Conservation (phyloP, 2,329 filamentous ascomycete genomes). For the Aspergillus niger region DNA sequence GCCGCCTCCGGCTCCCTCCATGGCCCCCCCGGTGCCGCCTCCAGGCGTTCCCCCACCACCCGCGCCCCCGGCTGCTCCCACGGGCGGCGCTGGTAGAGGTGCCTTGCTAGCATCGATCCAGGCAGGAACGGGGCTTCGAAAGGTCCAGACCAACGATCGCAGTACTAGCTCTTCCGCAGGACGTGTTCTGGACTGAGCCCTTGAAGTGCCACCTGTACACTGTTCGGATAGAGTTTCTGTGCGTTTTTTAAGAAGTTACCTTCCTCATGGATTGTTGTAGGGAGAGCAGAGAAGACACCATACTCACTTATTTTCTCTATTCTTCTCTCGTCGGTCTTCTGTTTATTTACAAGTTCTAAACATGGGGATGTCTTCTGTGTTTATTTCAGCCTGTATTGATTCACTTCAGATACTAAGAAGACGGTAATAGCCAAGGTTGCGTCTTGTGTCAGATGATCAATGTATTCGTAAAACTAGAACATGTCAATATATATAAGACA, state of each 20-base stretch:
- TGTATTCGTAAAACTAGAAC: background rate
- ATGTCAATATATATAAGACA: background rate
- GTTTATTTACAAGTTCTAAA: background rate
- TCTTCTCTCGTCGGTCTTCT: background rate
- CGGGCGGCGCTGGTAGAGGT: conserved; percentile 46
- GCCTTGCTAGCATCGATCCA: conserved; percentile 82
- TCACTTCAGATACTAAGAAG: background rate
- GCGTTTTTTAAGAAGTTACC: too few species aligned
- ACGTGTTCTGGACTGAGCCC: conserved; percentile 59
- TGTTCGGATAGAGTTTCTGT: background rate
- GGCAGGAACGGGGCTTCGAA: conserved; percentile 74
- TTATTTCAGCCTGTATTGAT: background rate
- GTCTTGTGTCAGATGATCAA: background rate
- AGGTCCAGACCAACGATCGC: conserved; percentile 86
- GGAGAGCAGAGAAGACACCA: background rate
- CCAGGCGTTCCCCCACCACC: conserved; percentile 35
- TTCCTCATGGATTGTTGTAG: background rate
- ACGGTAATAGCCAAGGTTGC: background rate
- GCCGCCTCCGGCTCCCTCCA: conserved; percentile 31
- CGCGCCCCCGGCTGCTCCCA: conserved; percentile 40
- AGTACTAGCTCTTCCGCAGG: conserved; percentile 73
- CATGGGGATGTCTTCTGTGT: background rate
- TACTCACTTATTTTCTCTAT: background rate
- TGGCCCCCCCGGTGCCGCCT: conserved; percentile 38
- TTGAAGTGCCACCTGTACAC: background rate